These are phyloP conservation scores for Cercospora sesami DNA, from an alignment of 2,329 filamentous ascomycete genomes.

Conservation along the genomic window DNA sequence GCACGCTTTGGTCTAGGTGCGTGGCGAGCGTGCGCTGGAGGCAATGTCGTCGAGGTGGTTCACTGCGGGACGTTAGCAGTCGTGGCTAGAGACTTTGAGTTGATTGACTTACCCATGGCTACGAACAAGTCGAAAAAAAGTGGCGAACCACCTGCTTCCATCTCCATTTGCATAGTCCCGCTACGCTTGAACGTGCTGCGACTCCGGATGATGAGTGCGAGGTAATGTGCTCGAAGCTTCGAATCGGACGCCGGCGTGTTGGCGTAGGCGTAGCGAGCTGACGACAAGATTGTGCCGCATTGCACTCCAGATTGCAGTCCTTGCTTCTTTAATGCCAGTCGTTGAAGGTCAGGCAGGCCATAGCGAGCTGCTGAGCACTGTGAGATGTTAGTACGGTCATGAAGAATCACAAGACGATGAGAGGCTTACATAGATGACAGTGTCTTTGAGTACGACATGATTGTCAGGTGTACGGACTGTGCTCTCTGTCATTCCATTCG, in stretches of 20 bases:
- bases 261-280: slow-evolving; percentile 84
- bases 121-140: slow-evolving; percentile 94
- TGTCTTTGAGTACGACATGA: slow-evolving; percentile 77
- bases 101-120: slow-evolving; percentile 64
- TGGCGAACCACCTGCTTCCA: slow-evolving; percentile 76
- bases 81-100: background rate
- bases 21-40: slow-evolving; percentile 29
- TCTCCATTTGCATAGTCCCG: slow-evolving; percentile 93
- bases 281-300: slow-evolving; percentile 79
- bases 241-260: slow-evolving; percentile 88
- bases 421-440: slow-evolving; percentile 69
- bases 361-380: slow-evolving; percentile 80
- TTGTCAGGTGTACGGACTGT: slow-evolving; percentile 69
- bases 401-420: background rate
- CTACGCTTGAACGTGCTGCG: slow-evolving; percentile 87
- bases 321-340: slow-evolving; percentile 82
- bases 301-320: slow-evolving; percentile 82
- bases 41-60: slow-evolving; percentile 34
- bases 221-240: slow-evolving; percentile 86
- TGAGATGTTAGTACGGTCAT: slow-evolving; percentile 12
- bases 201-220: slow-evolving; percentile 86
- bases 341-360: slow-evolving; percentile 79
- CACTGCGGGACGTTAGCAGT: slow-evolving; percentile 3
- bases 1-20: slow-evolving; percentile 13
- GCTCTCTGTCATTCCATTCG: slow-evolving; percentile 56